Evolutionary conservation across 129 eudicot species (phyloP), one percentile per base, ranked within the genome.

Genomic region (Centaurea solstitialis): DNA sequence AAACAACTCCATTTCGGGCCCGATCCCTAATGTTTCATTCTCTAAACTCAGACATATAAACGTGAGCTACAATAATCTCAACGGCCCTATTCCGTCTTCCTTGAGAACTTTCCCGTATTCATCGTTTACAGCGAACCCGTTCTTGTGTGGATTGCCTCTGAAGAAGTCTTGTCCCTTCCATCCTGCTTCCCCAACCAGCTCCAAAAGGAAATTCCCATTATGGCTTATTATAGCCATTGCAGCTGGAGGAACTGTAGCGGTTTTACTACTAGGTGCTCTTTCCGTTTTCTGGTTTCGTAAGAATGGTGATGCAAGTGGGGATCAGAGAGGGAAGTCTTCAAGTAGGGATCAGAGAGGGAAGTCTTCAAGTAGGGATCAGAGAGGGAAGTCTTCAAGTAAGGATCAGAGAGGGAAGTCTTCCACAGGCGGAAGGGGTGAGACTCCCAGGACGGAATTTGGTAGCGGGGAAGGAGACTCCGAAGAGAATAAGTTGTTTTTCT

Each of bases 61-160:
- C 73, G 18, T 89, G 79, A 93, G 97, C 78, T 71, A 85, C 84
- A 93, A 90, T 76, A 75, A 84, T 72, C 84, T 93, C 41, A 87
- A 85, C 45, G 97, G 96, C 13, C 80, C 87, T 1, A 87, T 93
- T 18, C 96, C 98, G 20, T 68, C 87, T 74, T 86, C 90, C 62
- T 75, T 93, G 33, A 68, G 75, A 57, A 69, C 73, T 9, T 88
- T 93, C 82, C 88, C 96, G 5, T 73, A 64, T 70, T 86, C 96
- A 28, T 93, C 97, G 7, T 93, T 88, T 74, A 26, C 78, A 13
- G 97, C 95, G 45, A 93, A 93, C 85, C 71, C 85, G 43, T 79
- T 28, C 18, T 84, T 93, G 76, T 93, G 97, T 75, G 95, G 97
- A 37, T 81, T 50, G 15, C 97, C 97, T 47, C 86, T 93, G 18